Conservation (phyloP, 257 asterid genomes). For the Solanum tarijense region DNA sequence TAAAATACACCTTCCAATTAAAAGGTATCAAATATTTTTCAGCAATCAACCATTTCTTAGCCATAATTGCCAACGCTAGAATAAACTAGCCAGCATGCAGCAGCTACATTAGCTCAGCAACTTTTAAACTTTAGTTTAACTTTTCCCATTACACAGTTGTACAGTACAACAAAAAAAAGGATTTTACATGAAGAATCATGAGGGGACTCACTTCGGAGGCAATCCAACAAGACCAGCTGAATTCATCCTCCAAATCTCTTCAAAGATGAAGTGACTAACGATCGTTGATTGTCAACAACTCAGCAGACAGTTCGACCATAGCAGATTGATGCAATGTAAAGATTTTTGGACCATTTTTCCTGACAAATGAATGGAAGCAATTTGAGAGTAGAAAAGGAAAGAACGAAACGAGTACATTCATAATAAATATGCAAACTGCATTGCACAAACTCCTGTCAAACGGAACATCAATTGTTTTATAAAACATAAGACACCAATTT, state of each 20-base stretch:
- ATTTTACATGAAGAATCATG: not conserved
- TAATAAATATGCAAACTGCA: not conserved
- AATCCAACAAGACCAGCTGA: not conserved
- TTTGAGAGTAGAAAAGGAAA: not conserved
- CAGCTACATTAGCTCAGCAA: not conserved
- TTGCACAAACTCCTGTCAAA: not conserved
- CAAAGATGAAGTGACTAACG: not conserved
- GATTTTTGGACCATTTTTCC: slow-evolving; percentile 5
- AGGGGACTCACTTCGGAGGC: not conserved
- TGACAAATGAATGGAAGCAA: not conserved
- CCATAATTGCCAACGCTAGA: not conserved
- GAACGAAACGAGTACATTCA: not conserved
- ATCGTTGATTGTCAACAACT: not conserved
- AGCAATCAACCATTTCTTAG: not conserved
- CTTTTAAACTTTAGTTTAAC: not conserved
- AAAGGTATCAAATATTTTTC: not conserved
- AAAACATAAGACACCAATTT: not conserved
- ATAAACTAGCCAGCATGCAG: not conserved
- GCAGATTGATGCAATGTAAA: slow-evolving; percentile 2
- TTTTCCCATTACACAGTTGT: not conserved
- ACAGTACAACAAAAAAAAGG: not conserved
- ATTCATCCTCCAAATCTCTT: not conserved
- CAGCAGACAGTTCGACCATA: not conserved
- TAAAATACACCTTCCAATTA: not conserved
- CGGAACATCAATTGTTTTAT: not conserved